These are phyloP conservation scores for Pyrrhoderma lamaoense DNA, from an alignment of 1,284 basidiomycete species.

Conservation along the genomic window DNA sequence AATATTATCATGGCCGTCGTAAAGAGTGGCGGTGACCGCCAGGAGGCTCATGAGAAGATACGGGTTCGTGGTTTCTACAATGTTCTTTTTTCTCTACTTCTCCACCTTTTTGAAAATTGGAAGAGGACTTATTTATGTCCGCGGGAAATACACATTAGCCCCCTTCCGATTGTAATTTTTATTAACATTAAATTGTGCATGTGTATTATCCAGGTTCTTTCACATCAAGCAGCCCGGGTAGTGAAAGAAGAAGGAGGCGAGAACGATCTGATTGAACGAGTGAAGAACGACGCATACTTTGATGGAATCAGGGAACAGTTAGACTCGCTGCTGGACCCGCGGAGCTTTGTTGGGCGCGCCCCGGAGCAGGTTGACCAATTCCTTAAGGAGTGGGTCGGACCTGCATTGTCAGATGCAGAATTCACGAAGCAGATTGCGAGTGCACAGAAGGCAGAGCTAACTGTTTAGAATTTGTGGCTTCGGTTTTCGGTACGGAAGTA, in stretches of 20 bases:
- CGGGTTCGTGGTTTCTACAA: constrained; percentile 44
- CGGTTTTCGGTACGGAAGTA: too few species aligned
- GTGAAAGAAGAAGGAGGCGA: constrained; percentile 94
- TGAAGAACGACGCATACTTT: constrained; percentile 59
- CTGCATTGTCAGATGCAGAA: constrained; percentile 68
- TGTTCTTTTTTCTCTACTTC: background rate
- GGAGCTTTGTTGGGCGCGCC: constrained; percentile 84
- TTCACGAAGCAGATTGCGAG: constrained; percentile 51
- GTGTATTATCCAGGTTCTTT: constrained; percentile 55
- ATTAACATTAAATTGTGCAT: background rate
- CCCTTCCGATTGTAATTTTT: too few species aligned
- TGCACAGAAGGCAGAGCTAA: constrained; percentile 22
- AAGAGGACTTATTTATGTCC: background rate
- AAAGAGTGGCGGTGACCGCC: constrained; percentile 89
- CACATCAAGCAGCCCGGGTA: constrained; percentile 90
- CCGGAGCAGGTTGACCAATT: constrained; percentile 93
- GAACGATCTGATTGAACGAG: constrained; percentile 93
- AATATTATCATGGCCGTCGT: constrained; percentile 99
- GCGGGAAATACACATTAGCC: too few species aligned
- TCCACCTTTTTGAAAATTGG: background rate
- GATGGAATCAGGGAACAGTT: constrained; percentile 58
- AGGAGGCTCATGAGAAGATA: constrained; percentile 96
- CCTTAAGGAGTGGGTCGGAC: constrained; percentile 81
- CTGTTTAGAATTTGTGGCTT: constrained; percentile 18
- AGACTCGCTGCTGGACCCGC: constrained; percentile 69